These are phyloP conservation scores for Penstemon eatonii DNA, from an alignment of 257 asterid species.

Conservation along the genomic window DNA sequence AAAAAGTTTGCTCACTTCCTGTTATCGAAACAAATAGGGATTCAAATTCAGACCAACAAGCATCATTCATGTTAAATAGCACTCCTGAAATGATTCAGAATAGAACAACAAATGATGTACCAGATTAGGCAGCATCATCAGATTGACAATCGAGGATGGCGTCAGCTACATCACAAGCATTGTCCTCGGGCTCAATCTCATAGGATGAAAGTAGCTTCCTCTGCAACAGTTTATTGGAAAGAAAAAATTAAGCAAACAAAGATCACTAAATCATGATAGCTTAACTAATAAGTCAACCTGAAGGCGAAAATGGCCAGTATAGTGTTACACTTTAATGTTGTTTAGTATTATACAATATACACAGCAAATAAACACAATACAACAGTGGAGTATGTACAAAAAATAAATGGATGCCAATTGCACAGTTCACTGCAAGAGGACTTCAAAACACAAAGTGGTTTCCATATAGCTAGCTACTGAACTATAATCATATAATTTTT, in stretches of 20 bases:
- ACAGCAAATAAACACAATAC: no score
- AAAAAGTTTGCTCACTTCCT: slow-evolving; percentile 27
- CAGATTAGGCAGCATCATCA: slow-evolving; percentile 36
- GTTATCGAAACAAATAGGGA: slow-evolving; percentile 23
- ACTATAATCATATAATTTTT: slow-evolving; percentile 8
- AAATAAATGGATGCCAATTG: slow-evolving; percentile 3
- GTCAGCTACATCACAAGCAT: slow-evolving; percentile 34
- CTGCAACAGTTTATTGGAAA: slow-evolving; percentile 37
- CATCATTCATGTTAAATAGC: slow-evolving; percentile 4
- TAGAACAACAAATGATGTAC: slow-evolving; percentile 20
- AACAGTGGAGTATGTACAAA: background rate
- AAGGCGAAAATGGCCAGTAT: slow-evolving; percentile 2
- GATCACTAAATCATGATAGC: slow-evolving; percentile 1
- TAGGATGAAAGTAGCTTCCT: slow-evolving; percentile 56
- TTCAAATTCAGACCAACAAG: slow-evolving; percentile 24
- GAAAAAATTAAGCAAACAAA: slow-evolving; percentile 6
- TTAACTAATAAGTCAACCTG: slow-evolving; percentile 4
- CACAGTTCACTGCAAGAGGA: background rate
- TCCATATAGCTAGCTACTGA: slow-evolving; percentile 4
- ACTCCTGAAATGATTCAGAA: slow-evolving; percentile 5
- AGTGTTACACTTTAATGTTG: background rate
- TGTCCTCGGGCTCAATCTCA: slow-evolving; percentile 47
- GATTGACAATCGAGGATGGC: slow-evolving; percentile 38
- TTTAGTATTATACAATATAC: no score
- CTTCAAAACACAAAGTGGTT: slow-evolving; percentile 2